These are phyloP conservation scores for Metschnikowia chrysomelidarum DNA, from an alignment of 805 yeast genomes.

Conservation along the genomic window DNA sequence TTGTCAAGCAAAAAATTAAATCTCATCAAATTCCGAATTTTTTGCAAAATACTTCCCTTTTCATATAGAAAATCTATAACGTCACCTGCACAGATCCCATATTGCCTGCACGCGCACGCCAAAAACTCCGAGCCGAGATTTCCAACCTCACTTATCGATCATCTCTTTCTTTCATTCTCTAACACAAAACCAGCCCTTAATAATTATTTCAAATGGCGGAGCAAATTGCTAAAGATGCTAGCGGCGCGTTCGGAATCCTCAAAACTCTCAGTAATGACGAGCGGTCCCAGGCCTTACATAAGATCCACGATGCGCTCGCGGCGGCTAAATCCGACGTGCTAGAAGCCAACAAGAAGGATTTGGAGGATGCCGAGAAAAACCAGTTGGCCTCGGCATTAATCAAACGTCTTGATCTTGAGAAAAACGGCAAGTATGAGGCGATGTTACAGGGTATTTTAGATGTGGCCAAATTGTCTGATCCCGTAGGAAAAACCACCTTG, in stretches of 20 bases:
- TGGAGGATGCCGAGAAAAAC: slow-evolving; percentile 62
- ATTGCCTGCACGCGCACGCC: no score
- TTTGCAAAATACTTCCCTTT: no score
- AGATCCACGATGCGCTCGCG: slow-evolving; percentile 68
- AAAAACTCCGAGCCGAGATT: no score
- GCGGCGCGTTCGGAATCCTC: slow-evolving; percentile 75
- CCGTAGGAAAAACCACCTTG: slow-evolving; percentile 84
- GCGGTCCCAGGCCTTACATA: slow-evolving; percentile 68
- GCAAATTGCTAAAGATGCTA: slow-evolving; percentile 76
- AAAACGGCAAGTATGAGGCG: slow-evolving; percentile 81
- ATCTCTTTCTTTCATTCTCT: neutral
- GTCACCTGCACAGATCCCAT: no score
- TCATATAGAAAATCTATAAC: no score
- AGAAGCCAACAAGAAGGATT: slow-evolving; percentile 70
- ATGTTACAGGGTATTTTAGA: slow-evolving; percentile 95
- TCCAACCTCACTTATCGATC: no score
- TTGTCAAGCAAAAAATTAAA: no score
- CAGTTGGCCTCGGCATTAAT: slow-evolving; percentile 68
- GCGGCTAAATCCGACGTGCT: slow-evolving; percentile 60
- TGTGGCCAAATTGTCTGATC: slow-evolving; percentile 86
- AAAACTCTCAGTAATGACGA: slow-evolving; percentile 74
- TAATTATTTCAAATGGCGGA: slow-evolving; percentile 67
- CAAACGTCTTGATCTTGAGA: slow-evolving; percentile 79
- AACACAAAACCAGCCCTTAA: neutral
- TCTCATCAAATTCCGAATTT: no score